Evolutionary conservation across 768 basidiomycete species (phyloP), one percentile per base, ranked within the genome.

Genomic region (Naematelia encephala): DNA sequence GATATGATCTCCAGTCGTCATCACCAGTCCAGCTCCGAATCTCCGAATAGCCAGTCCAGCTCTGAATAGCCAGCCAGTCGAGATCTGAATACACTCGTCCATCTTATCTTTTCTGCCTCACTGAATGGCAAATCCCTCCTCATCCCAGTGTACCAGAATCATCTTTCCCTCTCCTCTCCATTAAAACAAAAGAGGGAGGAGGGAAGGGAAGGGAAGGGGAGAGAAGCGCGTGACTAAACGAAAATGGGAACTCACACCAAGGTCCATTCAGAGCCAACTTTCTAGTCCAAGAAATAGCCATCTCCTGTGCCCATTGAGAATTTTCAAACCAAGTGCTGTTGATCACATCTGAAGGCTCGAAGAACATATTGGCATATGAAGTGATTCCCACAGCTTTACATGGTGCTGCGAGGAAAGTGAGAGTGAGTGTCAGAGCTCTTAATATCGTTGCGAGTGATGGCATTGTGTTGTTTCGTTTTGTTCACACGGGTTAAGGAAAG

Each of bases 341-440:
- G 14, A 57, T 12, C n/a, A 57, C 56, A 34, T 57, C 28, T 5
- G 23, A 14, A 2, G 56, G 56, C 21, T 29, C 13, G 49, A 57
- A 57, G 39, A 57, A 57, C 30, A 57, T 19, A n/a, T 23, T 51
- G 14, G 56, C 48, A 43, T 51, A 57, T 12, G 56, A 57, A 30
- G 13, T 22, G 26, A 57, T 39, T 16, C 34, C 34, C 8, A 39
- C 8, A 8, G 34, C 34, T 8, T 16, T 16, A 16, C 8, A 8
- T 8, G 34, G 8, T 16, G 34, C 8, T 8, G 34, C 34, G 34
- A 39, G 34, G 34, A 8, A 39, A 16, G 8, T 39, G 8, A 39
- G 34, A 8, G 16, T 16, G 8, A 39, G 34, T 8, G 34, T 8
- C 8, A 39, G 34, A 8, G 34, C 16, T 16, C 8, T 8, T 39